Base-by-base conservation (phyloP, 1,284 basidiomycete species). In the Moesziomyces parantarcticus region DNA sequence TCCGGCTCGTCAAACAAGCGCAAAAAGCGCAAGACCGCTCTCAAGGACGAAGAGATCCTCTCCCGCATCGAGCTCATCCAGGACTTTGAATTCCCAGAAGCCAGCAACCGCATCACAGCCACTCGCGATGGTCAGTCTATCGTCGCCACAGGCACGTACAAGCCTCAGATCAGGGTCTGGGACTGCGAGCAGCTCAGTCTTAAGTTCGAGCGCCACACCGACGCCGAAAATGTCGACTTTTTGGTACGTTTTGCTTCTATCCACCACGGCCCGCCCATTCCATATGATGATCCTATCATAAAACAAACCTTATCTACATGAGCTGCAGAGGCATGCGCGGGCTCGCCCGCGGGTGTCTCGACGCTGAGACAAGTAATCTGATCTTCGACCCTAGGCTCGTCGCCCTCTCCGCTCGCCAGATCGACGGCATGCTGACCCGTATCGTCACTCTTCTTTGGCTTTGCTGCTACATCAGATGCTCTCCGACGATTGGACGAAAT, bases 401-500 rank as follows among this genome's bases (percentile, higher is more conserved):
- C n/a, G 7, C 25, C 26, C 42, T 46, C 26, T 13, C 23, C 26
- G 14, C 34, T 20, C 26, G 6, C 6, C 29, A 3, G 34, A 49
- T 13, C 8, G n/a, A 16, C 25, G 25, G 43, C 13, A 9, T 25
- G 46, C 57, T 59, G 42, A 58, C 43, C 25, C 6, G 1, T 23
- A 3, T 13, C 29, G 29, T 10, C 13, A 5, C 34, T 3, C 8
- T 26, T 29, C 8, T 16, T 14, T 36, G 9, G 13, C 14, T 18
- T 29, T n/a, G 5, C 6, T 44, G 25, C 26, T 23, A 14, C 16
- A 18, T 13, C 84, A 97, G 94, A 91, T 95, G 81, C 88, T 99
- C 11, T 97, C 95, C 1, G 91, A 94, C 82, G 97, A 99, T 86
- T 99, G 97, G 97, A 99, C 96, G 18, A 99, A 99, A 85, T 92